phyloP scores from a whole-genome alignment of 2,329 filamentous ascomycete species.

The Sporothrix variecibatus region DNA sequence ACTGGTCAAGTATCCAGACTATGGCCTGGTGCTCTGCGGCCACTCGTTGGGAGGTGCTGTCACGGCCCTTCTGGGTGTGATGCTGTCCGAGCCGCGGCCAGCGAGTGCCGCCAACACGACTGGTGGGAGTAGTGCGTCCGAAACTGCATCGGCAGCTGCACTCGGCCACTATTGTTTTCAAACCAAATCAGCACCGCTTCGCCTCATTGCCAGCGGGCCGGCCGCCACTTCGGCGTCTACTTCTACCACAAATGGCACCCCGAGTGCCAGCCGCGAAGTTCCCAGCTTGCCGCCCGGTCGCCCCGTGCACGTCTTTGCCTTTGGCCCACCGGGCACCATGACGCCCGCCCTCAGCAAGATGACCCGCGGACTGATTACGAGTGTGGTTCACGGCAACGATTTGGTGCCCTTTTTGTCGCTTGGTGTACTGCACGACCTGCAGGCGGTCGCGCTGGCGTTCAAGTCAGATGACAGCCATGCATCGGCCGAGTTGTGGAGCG shows the following conservation, averaged over 20 bases:
- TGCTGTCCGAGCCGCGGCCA: constrained; percentile 62
- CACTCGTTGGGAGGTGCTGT: constrained; percentile 72
- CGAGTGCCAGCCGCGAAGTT: not conserved
- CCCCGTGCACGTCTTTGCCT: constrained; percentile 77
- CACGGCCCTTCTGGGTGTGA: constrained; percentile 68
- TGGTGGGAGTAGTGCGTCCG: not conserved
- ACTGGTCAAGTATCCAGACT: constrained; percentile 66
- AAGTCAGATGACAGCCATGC: constrained; percentile 70
- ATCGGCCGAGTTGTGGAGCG: constrained; percentile 67
- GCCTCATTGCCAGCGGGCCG: constrained; percentile 38
- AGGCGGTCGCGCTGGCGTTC: constrained; percentile 70
- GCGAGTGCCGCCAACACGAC: constrained; percentile 43
- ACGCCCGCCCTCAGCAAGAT: constrained; percentile 68
- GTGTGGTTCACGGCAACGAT: constrained; percentile 71
- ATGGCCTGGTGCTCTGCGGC: constrained; percentile 69
- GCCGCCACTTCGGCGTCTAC: not conserved
- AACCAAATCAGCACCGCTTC: constrained; percentile 56
- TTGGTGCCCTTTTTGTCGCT: constrained; percentile 73
- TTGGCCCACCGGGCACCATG: constrained; percentile 73
- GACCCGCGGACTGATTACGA: constrained; percentile 74
- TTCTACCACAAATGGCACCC: not conserved
- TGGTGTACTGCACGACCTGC: constrained; percentile 73
- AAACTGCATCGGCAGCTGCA: constrained; percentile 42
- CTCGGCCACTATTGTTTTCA: constrained; percentile 42
- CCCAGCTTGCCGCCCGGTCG: constrained; percentile 63